These are phyloP conservation scores for Penicillium pancosmium DNA, from an alignment of 495 filamentous ascomycete species.

Conservation along the genomic window DNA sequence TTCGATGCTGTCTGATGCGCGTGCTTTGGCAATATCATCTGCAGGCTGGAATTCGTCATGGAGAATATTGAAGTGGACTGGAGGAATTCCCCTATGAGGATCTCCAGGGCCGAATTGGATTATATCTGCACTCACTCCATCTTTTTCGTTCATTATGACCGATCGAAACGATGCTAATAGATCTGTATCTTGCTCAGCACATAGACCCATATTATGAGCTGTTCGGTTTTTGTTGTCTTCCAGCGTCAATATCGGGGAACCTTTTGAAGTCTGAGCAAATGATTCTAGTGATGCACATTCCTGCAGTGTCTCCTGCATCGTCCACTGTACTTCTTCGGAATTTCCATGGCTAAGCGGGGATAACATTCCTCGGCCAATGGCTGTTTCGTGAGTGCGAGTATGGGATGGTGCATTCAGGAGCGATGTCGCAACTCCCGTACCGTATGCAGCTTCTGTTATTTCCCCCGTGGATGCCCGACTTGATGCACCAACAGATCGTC, in stretches of 20 bases:
- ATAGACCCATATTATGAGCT: conserved; percentile 21
- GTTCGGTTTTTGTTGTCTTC: conserved; percentile 22
- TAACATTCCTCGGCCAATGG: neutral
- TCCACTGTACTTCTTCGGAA: neutral
- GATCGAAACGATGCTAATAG: conserved; percentile 22
- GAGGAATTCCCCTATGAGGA: conserved; percentile 1
- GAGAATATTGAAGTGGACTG: conserved; percentile 24
- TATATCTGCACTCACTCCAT: conserved; percentile 21
- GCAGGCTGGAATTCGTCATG: conserved; percentile 20
- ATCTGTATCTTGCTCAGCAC: conserved; percentile 25
- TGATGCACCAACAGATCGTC: neutral
- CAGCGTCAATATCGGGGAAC: conserved; percentile 9
- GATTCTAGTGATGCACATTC: no score
- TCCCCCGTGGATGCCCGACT: neutral
- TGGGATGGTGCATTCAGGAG: neutral
- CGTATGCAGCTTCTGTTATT: neutral
- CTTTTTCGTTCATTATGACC: conserved; percentile 25
- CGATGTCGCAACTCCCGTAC: neutral
- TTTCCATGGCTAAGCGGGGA: neutral
- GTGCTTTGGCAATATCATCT: conserved; percentile 19
- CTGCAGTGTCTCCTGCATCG: neutral
- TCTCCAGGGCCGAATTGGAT: conserved; percentile 18
- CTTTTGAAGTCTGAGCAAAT: neutral
- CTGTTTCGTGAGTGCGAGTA: neutral
- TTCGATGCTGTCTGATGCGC: conserved; percentile 24